phyloP scores from a whole-genome alignment of 768 basidiomycete species.

The Chalciporus pseudorubinellus region DNA sequence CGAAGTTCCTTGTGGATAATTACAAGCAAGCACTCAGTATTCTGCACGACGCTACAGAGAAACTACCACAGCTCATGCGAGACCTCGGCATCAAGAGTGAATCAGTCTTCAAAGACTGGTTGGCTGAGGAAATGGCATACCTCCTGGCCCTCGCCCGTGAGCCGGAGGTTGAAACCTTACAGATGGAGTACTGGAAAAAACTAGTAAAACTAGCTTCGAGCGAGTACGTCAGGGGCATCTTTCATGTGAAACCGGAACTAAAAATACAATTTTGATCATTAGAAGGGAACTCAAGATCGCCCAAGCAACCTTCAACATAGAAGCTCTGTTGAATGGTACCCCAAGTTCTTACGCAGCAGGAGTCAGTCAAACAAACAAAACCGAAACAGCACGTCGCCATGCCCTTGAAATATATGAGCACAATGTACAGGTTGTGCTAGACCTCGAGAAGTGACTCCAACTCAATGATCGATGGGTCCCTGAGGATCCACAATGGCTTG shows the following conservation, averaged over 20 bases:
- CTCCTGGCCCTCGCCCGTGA: neutral
- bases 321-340: neutral
- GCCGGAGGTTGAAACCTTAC: conserved; percentile 3
- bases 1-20: conserved; percentile 19
- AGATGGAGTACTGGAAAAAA: conserved; percentile 18
- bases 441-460: too few species aligned
- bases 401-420: conserved; percentile 6
- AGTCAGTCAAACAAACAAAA: neutral
- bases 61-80: neutral
- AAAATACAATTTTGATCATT: too few species aligned
- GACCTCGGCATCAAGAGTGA: conserved; percentile 5
- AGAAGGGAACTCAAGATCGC: neutral
- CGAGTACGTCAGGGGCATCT: conserved; percentile 4
- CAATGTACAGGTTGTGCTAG: too few species aligned
- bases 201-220: neutral
- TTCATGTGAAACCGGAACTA: too few species aligned
- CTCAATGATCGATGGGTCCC: too few species aligned
- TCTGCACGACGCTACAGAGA: neutral
- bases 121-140: conserved; percentile 7
- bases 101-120: conserved; percentile 3
- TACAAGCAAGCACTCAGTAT: conserved; percentile 28
- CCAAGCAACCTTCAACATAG: too few species aligned
- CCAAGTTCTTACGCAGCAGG: neutral
- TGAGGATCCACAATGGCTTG: conserved; percentile 18
- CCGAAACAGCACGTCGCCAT: conserved; percentile 4